Conservation (phyloP, 306 rosid species). For the Alnus glutinosa region DNA sequence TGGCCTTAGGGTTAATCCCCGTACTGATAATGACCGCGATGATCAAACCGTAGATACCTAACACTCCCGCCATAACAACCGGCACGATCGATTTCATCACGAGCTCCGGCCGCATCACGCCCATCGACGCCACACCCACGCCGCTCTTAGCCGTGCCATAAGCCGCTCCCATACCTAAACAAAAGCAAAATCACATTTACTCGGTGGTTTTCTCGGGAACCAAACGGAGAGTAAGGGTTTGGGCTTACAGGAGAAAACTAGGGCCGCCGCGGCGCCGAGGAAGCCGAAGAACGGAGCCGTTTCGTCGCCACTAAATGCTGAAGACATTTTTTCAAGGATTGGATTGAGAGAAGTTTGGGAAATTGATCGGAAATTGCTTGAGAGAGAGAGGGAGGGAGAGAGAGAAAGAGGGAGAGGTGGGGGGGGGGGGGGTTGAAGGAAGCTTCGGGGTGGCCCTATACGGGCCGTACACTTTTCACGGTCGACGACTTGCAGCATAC, state of each 20-base stretch:
- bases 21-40: slow-evolving; percentile 77
- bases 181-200: not conserved
- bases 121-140: slow-evolving; percentile 81
- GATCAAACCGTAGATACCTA: slow-evolving; percentile 75
- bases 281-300: slow-evolving; percentile 74
- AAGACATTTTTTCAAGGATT: slow-evolving; percentile 27
- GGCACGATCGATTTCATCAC: slow-evolving; percentile 78
- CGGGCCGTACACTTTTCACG: slow-evolving; percentile 3
- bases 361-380: slow-evolving; percentile 11
- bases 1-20: slow-evolving; percentile 74
- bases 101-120: slow-evolving; percentile 73
- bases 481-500: not conserved
- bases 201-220: not conserved
- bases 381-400: not conserved
- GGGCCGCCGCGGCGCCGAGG: slow-evolving; percentile 71
- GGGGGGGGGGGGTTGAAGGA: slow-evolving; percentile 1
- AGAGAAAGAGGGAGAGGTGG: not conserved
- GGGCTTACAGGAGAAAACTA: slow-evolving; percentile 54
- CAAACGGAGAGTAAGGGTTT: not conserved
- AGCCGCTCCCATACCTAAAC: slow-evolving; percentile 66
- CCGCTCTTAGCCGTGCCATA: slow-evolving; percentile 77
- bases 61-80: slow-evolving; percentile 81
- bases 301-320: slow-evolving; percentile 69
- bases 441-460: slow-evolving; percentile 19
- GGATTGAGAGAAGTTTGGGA: slow-evolving; percentile 7